Base-by-base conservation (phyloP, 2,329 filamentous ascomycete genomes). In the Calonectria ilicicola region DNA sequence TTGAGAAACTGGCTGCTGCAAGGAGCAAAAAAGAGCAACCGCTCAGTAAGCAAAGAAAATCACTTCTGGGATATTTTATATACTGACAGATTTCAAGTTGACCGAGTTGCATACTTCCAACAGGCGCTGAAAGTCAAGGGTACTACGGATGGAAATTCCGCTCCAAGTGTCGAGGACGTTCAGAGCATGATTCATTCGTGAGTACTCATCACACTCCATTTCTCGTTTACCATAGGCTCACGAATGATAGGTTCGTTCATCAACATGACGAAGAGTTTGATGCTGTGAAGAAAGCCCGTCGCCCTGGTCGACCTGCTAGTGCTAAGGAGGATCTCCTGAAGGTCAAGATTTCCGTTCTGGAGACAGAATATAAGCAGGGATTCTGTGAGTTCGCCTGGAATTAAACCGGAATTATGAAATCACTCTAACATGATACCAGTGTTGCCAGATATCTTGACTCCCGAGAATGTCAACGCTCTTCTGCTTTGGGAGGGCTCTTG, bases 401-500 rank as follows among this genome's bases (percentile, higher is more conserved):
- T 35, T 7, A 21, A 3, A n/a, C 26, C 38, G 2, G 46, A 14
- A 49, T 27, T 67, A 23, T 23, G 26, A 12, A 14, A 26, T 15
- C 2, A 14, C 2, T n/a, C 73, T 81, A 32, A 83, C 40, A 5
- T n/a, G 14, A 26, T 0, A 21, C 2, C 67, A 93, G 91, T 91
- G 72, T 83, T 97, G 47, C 96, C 96, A 0, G 94, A 98, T 81
- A 86, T 98, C 67, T 90, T 91, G 68, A 89, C 92, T 49, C 87
- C 89, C 47, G 89, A 92, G 60, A 95, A 92, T 76, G 84, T 94
- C 65, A 84, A 88, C 70, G 88, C 90, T 76, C 84, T 98, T 47
- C 89, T 91, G 74, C 87, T 88, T 26, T 98, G 95, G 95, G 93
- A 95, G 75, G 94, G 94, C 5, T 90, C 94, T 29, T 98, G 96